phyloP scores from a whole-genome alignment of 495 filamentous ascomycete species.

The Entonaema liquescens region DNA sequence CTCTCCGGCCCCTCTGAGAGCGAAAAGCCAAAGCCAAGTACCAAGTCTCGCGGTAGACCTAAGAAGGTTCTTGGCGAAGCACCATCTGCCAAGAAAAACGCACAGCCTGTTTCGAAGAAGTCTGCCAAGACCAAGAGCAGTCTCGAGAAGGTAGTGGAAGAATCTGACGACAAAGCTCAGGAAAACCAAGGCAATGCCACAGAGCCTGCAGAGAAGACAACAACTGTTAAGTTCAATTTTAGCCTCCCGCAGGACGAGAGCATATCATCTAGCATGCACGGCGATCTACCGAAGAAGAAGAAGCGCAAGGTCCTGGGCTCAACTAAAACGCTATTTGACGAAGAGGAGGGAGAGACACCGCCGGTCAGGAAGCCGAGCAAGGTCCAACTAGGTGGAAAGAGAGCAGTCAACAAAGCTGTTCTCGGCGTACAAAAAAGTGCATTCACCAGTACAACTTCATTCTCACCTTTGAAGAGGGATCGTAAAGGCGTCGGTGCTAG shows the following conservation, averaged over 20 bases:
- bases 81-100: conserved; percentile 54
- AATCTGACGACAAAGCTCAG: conserved; percentile 24
- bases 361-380: conserved; percentile 50
- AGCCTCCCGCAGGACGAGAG: conserved; percentile 41
- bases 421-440: conserved; percentile 50
- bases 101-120: conserved; percentile 45
- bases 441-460: conserved; percentile 58
- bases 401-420: conserved; percentile 34
- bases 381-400: conserved; percentile 43
- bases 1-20: conserved; percentile 13
- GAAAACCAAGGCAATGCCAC: conserved; percentile 34
- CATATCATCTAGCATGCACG: conserved; percentile 32
- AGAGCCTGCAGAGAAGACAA: conserved; percentile 41
- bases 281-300: conserved; percentile 67
- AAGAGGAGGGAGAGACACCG: conserved; percentile 69
- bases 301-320: conserved; percentile 76
- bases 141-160: conserved; percentile 36
- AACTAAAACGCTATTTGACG: conserved; percentile 76
- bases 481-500: conserved; percentile 66
- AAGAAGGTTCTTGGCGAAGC: conserved; percentile 51
- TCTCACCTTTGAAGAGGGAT: conserved; percentile 86
- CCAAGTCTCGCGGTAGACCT: conserved; percentile 53
- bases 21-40: conserved; percentile 33
- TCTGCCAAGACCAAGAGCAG: conserved; percentile 43
- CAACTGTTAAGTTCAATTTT: conserved; percentile 45